A percentile compares a stretch with the other conserved stretches of the same genome.
Conservation (phyloP, 352 stramenopile genomes). For the Phytopythium delawarense region DNA sequence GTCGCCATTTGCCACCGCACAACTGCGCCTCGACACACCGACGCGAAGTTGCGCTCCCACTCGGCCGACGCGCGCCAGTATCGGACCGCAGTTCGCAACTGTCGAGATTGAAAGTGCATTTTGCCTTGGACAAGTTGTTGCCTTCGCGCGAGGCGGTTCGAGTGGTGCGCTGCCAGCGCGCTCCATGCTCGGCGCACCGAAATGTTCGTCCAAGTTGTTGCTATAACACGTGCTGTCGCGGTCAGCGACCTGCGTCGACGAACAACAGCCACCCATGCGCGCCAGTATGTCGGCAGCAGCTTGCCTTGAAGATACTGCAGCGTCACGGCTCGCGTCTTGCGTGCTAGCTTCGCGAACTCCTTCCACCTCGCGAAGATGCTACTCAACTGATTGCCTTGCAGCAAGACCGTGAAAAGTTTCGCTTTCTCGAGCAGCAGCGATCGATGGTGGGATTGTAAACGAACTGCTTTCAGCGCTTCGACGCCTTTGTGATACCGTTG, state of each 20-base stretch:
- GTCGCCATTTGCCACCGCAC: constrained; percentile 35
- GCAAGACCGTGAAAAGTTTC: constrained; percentile 15
- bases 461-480: constrained; percentile 7
- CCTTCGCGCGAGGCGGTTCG: not conserved
- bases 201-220: constrained; percentile 17
- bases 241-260: not conserved
- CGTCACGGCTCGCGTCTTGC: constrained; percentile 17
- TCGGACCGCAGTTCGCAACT: constrained; percentile 7
- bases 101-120: constrained; percentile 5
- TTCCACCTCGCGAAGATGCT: constrained; percentile 25
- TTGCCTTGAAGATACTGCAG: constrained; percentile 21
- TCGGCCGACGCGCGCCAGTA: constrained; percentile 15
- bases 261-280: constrained; percentile 16
- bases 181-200: constrained; percentile 25
- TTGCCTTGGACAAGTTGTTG: constrained; percentile 9
- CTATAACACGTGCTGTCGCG: constrained; percentile 3
- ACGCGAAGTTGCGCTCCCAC: constrained; percentile 13
- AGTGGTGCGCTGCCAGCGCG: constrained; percentile 12
- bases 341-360: constrained; percentile 9
- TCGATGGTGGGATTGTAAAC: not conserved
- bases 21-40: constrained; percentile 20
- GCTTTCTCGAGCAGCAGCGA: constrained; percentile 9
- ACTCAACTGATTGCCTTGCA: constrained; percentile 12
- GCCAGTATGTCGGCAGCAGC: constrained; percentile 26
- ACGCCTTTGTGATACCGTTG: constrained; percentile 18